Evolutionary conservation across 2,329 filamentous ascomycete genomes (phyloP).

Genomic region (Talaromyces sp.): DNA sequence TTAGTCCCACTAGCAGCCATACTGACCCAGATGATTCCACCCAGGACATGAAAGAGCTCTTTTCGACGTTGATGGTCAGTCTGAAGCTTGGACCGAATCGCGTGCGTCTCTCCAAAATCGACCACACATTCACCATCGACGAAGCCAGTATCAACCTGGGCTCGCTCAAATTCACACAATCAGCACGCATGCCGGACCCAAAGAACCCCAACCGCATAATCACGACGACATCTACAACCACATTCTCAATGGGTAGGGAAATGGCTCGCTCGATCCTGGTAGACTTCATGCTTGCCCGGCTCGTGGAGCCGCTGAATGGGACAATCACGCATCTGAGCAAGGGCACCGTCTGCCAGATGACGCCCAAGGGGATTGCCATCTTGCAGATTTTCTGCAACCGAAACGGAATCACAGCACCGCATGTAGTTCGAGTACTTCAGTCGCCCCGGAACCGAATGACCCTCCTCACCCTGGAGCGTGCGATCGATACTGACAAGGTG

Average conservation of each 20-base stretch:
- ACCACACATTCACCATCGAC: constrained; percentile 92
- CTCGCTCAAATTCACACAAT: constrained; percentile 96
- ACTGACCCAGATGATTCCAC: constrained; percentile 37
- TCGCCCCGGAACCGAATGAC: constrained; percentile 72
- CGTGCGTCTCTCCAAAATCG: constrained; percentile 81
- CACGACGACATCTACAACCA: constrained; percentile 95
- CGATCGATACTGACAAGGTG: constrained; percentile 78
- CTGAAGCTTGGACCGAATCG: constrained; percentile 83
- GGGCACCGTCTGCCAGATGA: constrained; percentile 89
- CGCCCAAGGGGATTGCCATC: constrained; percentile 88
- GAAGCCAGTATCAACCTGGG: constrained; percentile 97
- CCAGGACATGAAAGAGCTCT: constrained; percentile 99
- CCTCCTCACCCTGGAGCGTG: constrained; percentile 84
- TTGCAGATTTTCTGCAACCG: constrained; percentile 86
- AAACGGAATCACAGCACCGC: constrained; percentile 91
- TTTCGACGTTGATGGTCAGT: constrained; percentile 91
- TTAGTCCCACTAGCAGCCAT: neutral
- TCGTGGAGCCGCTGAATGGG: constrained; percentile 92
- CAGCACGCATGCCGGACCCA: constrained; percentile 96
- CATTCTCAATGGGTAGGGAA: constrained; percentile 98
- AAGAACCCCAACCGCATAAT: constrained; percentile 94
- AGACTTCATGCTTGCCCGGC: constrained; percentile 86
- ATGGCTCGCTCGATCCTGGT: constrained; percentile 96
- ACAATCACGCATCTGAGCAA: constrained; percentile 79
- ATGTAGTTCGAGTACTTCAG: constrained; percentile 79